Evolutionary conservation across 1,284 basidiomycete species (phyloP), one percentile per base, ranked within the genome.

Genomic region (Pseudozyma tsukubaensis): DNA sequence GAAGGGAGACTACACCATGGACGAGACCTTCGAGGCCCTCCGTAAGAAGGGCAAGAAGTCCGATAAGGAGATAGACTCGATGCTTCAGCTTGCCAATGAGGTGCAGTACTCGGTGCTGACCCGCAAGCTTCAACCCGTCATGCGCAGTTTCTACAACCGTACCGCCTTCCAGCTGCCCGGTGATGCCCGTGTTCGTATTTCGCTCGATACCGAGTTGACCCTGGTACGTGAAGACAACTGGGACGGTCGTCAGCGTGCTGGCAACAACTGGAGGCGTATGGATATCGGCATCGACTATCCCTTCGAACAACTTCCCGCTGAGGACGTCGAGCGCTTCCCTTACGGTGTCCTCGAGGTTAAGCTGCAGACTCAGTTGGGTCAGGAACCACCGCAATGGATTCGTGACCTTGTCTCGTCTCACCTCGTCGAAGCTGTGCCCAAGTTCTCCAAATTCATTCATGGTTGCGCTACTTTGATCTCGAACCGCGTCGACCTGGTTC

Each of bases 131-230:
- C 85, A 88, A 59, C 53, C 80, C 91, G 96, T 97, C 44, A 92
- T 97, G 92, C 90, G 96, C 36, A 94, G 94, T n/a, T 99, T 98
- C 87, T 99, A 99, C 88, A 97, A 98, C 85, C 92, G 96, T 54
- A 99, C 97, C 9, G 96, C 96, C 0, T 99, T 99, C 88, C 96
- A 99, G 86, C 89, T 99, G 24, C 97, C 97, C 10, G 96, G 97
- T 19, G 97, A 99, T 83, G 96, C 97, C 29, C 91, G 94, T 49
- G 96, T 99, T 43, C 94, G 96, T 57, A 98, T 99, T 76, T 99
- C 96, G 35, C 91, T 99, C 71, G 97, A 99, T 85, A 99, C 96
- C 0, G 94, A 98, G 85, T 89, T 99, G 34, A 92, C 92, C 8
- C 91, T 99, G 88, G 86, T 97, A 59, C 90, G 96, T 67, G 96